A percentile compares a stretch with the other conserved stretches of the same genome.
These are phyloP conservation scores for Leccinum olivaceopallidum DNA, from an alignment of 768 basidiomycete genomes.

Conservation along the genomic window DNA sequence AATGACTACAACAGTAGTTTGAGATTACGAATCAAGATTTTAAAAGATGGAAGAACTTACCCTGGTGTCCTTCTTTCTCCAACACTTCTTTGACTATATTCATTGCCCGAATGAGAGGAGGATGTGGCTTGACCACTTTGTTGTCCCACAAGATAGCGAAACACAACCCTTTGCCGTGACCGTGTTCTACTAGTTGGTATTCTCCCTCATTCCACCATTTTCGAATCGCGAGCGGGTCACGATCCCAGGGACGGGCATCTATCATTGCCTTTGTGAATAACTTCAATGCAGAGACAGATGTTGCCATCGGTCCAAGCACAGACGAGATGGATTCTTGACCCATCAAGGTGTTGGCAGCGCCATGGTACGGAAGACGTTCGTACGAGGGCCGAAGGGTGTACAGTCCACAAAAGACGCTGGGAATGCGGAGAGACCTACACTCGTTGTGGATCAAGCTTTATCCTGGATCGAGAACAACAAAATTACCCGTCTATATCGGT, in stretches of 20 bases:
- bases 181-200: conserved; percentile 62
- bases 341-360: conserved; percentile 62
- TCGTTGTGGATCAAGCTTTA: background rate
- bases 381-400: conserved; percentile 77
- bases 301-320: conserved; percentile 73
- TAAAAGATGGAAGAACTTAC: conserved; percentile 33
- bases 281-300: conserved; percentile 61
- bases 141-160: conserved; percentile 72
- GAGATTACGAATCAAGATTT: conserved; percentile 3
- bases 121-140: conserved; percentile 56
- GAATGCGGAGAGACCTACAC: conserved; percentile 70
- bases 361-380: conserved; percentile 68
- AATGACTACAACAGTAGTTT: conserved; percentile 38
- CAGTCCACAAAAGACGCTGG: conserved; percentile 64
- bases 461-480: background rate
- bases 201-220: conserved; percentile 62
- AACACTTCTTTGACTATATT: conserved; percentile 59
- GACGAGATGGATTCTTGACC: conserved; percentile 76
- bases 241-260: conserved; percentile 55
- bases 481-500: conserved; percentile 78
- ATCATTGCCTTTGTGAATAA: conserved; percentile 47
- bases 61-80: conserved; percentile 63
- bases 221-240: conserved; percentile 58
- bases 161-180: conserved; percentile 49
- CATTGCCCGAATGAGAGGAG: conserved; percentile 65